phyloP scores from a whole-genome alignment of 1,139 yeast species.

The Debaryomyces psychrophilus region DNA sequence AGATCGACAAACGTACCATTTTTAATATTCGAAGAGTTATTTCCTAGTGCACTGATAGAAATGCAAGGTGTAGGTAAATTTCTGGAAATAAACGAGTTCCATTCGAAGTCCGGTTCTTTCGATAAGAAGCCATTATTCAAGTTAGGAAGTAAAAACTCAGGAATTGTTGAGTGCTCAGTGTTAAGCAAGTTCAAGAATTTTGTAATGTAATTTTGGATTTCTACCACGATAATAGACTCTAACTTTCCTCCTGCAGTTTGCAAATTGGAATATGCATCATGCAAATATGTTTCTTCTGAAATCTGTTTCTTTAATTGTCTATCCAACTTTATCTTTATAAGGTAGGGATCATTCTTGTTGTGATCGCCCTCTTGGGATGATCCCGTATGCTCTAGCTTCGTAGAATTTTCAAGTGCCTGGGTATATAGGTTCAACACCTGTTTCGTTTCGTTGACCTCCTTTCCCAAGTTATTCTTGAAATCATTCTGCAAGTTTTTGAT shows the following conservation, averaged over 20 bases:
- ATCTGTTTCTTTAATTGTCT: slow-evolving; percentile 76
- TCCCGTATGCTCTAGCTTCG: slow-evolving; percentile 34
- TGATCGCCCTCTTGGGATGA: slow-evolving; percentile 31
- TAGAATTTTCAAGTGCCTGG: slow-evolving; percentile 42
- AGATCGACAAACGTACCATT: slow-evolving; percentile 74
- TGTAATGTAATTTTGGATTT: slow-evolving; percentile 78
- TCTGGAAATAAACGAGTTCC: slow-evolving; percentile 80
- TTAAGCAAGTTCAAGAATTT: slow-evolving; percentile 70
- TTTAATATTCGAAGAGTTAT: slow-evolving; percentile 26
- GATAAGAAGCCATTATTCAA: slow-evolving; percentile 74
- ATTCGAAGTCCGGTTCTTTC: slow-evolving; percentile 80
- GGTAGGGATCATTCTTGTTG: slow-evolving; percentile 75
- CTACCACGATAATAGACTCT: slow-evolving; percentile 84
- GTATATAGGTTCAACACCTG: slow-evolving; percentile 51
- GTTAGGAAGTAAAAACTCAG: slow-evolving; percentile 66
- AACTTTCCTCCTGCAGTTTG: slow-evolving; percentile 88
- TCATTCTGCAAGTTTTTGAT: slow-evolving; percentile 81
- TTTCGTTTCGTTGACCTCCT: slow-evolving; percentile 69
- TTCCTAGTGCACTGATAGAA: slow-evolving; percentile 35
- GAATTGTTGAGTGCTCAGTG: slow-evolving; percentile 69
- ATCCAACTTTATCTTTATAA: slow-evolving; percentile 72
- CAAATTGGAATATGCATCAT: slow-evolving; percentile 84
- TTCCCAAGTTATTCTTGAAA: slow-evolving; percentile 72
- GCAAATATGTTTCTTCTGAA: slow-evolving; percentile 80
- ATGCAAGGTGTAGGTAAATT: slow-evolving; percentile 52